Base-by-base conservation (phyloP, 2,329 filamentous ascomycete species). In the Neoscytalidium dimidiatum region DNA sequence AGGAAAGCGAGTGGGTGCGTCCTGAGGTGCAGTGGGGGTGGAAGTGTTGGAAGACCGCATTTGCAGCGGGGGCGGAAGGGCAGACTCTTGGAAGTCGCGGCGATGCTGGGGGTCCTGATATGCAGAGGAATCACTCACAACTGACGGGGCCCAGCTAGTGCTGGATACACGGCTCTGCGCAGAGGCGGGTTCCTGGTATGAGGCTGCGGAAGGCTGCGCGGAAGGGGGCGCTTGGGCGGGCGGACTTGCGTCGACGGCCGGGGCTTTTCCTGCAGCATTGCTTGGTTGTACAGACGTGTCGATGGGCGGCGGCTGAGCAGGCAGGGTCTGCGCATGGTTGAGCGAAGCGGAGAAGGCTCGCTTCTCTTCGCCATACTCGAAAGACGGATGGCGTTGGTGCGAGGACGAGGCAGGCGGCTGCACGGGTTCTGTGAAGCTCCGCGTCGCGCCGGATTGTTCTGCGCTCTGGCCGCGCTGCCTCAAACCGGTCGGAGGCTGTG, bases 291-390 rank as follows among this genome's bases (percentile, higher is more conserved):
- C 44, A 13, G 53, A 38, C 3, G 53, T 65, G n/a, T 65, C 35
- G 43, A 65, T 41, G 4, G 46, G 44, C 53, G 44, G 63, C 33
- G 61, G 46, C 28, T 33, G 41, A 11, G 11, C 19, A 14, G 56
- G 38, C 33, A 65, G n/a, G 28, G 62, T 44, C 2, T 60, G 43
- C 7, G 52, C 19, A 29, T 23, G 72, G 69, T 13, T 68, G 70
- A 41, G 71, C 67, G 41, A 71, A 1, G 74, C 69, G 9, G 81
- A 83, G 71, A 86, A 86, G 49, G 80, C 78, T 11, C 83, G 75
- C 65, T 78, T 75, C 71, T 86, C 85, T 64, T 86, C 84, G 64
- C 83, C 83, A 1, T 76, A 75, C 67, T 86, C 84, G 68, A 87
- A 87, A 26, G 85, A 87, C 68, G 84, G 81, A 62, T 75, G 74